Base-by-base conservation (phyloP, 805 yeast genomes). In the Ogataea kodamae region DNA sequence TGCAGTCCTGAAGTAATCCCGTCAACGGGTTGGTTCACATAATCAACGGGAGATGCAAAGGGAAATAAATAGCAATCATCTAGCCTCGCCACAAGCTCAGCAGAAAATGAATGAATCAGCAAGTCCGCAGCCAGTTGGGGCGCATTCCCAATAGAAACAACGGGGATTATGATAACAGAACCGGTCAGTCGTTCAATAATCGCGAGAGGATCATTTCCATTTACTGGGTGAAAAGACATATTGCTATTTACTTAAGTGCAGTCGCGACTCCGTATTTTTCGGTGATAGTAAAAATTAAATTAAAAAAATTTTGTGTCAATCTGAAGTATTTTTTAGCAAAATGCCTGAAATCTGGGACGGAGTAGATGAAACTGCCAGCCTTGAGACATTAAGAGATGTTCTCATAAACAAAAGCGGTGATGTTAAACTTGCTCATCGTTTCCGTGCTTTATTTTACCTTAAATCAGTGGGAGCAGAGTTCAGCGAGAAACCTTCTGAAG, bases 401-500 rank as follows among this genome's bases (percentile, higher is more conserved):
- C 65, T 84, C 37, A 57, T 74, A 35, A 81, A 81, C 68, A 72
- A 68, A 45, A 49, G 68, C 4, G 95, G 96, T 3, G 66, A 77
- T 10, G 76, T 75, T 13, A 80, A 81, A 37, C 72, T 92, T 20
- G 92, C 96, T 4, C 78, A 74, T 59, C 74, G 99, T 52, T 92
- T 92, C 65, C 75, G 99, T 60, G 97, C 98, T 5, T 70, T 92
- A 21, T 92, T 92, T 71, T 87, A 82, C 63, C 68, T 92, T 50
- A 92, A 92, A 62, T 76, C 85, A 28, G 68, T 85, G 33, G 98
- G 96, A 22, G 76, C 81, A 29, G 94, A 87, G 40, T 78, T 81
- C 24, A 57, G 63, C 25, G 59, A 65, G 12, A 67, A 71, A 19
- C 64, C 67, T 22, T 67, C 58, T 25, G 70, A 64, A 26, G 95